phyloP scores from a whole-genome alignment of 1,139 yeast species.

The Saccharomyces hybrid region DNA sequence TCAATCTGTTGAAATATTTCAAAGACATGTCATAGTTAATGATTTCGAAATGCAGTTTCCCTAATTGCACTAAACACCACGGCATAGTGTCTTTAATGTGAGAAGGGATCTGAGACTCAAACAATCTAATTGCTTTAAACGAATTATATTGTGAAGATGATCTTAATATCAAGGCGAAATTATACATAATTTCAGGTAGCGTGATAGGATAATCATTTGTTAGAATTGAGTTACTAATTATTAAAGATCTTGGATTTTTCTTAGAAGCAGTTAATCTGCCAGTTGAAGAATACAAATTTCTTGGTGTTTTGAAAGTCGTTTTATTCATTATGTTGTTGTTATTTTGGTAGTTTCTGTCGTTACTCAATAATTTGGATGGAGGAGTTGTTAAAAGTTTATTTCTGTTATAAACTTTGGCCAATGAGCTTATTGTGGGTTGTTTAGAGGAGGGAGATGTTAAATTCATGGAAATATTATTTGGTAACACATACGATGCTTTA shows the following conservation, averaged over 20 bases:
- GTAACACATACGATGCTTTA: neutral
- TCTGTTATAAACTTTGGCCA: constrained; percentile 13
- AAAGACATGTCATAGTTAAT: constrained; percentile 78
- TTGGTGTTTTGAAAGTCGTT: constrained; percentile 20
- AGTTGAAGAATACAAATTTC: constrained; percentile 7
- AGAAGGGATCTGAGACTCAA: constrained; percentile 53
- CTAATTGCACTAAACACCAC: constrained; percentile 77
- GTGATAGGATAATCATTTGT: neutral
- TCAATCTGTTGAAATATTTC: constrained; percentile 50
- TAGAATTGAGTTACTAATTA: constrained; percentile 5
- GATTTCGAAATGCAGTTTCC: constrained; percentile 77
- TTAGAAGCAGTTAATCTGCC: constrained; percentile 5
- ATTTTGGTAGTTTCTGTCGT: constrained; percentile 1
- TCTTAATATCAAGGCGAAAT: constrained; percentile 58
- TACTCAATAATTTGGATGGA: constrained; percentile 23
- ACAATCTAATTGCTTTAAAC: constrained; percentile 64
- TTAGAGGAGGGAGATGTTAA: constrained; percentile 13
- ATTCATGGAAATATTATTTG: neutral
- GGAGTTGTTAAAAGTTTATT: constrained; percentile 24
- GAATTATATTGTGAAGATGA: constrained; percentile 67
- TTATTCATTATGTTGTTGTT: constrained; percentile 5
- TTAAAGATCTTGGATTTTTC: constrained; percentile 6
- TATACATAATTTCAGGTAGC: constrained; percentile 40
- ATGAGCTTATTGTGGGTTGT: constrained; percentile 12
- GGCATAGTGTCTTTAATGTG: constrained; percentile 59